Evolutionary conservation across 768 basidiomycete species (phyloP), one percentile per base, ranked within the genome.

Genomic region (Xerocomellus chrysenteron): DNA sequence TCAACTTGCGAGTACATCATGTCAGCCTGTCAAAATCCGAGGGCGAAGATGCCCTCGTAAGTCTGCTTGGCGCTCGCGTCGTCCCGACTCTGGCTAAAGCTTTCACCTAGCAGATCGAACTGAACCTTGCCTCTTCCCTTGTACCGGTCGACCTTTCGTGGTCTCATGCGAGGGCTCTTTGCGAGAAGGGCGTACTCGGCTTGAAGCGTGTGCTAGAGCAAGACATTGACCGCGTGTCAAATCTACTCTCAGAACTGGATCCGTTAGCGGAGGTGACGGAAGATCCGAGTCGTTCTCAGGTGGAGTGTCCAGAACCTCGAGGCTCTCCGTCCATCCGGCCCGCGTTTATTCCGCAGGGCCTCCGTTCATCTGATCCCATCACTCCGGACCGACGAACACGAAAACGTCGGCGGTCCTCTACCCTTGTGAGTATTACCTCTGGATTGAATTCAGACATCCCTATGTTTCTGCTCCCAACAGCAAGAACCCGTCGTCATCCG

Each of bases 151-250:
- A 64, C 30, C 21, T 61, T 12, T 50, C 72, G 10, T 73, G 74
- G 70, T 61, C 2, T 11, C 9, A 32, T 32, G 30, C 10, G 30
- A 30, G 66, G 17, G 58, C 58, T 26, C 58, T 72, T 21, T 78
- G 68, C 59, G 64, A 63, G 26, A 65, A 64, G 36, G 63, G 68
- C 32, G 56, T 76, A 35, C 49, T 60, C 8, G 66, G 64, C 46
- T 35, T 51, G 35, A 30, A 30, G n/a, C 48, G 16, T 16, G 2
- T 52, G 7, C 47, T 82, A 5, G 60, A 64, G 48, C 59, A 74
- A 37, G 80, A 82, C 49, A 54, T 80, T 17, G 71, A 79, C 37
- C 69, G 69, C 55, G 72, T 81, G n/a, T 70, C 76, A 13, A 72
- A 32, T 53, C 54, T 82, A 11, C 67, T 81, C 47, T 74, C 73